These are phyloP conservation scores for Xylaria arbuscula DNA, from an alignment of 2,329 filamentous ascomycete species.

Conservation along the genomic window DNA sequence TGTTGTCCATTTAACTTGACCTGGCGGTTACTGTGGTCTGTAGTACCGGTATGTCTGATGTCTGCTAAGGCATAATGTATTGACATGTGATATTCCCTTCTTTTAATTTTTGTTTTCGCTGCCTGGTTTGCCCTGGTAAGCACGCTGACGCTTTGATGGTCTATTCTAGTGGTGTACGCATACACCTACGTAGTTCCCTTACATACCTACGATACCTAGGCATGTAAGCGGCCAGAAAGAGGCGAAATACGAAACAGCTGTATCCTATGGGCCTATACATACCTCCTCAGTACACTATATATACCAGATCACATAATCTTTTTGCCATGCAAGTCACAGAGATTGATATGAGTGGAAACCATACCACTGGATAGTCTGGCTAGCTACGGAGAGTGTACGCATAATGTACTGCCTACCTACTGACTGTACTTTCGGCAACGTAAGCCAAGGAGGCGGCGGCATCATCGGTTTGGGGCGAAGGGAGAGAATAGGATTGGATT, in stretches of 20 bases:
- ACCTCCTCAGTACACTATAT: not conserved
- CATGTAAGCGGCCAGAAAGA: not conserved
- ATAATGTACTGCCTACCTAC: no score
- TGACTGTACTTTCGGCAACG: not conserved
- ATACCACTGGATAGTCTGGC: not conserved
- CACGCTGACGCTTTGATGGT: no score
- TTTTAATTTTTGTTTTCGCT: not conserved
- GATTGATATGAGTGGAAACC: slow-evolving; percentile 24
- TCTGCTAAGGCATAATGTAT: not conserved
- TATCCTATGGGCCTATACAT: not conserved
- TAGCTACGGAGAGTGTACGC: no score
- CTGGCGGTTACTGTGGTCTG: slow-evolving; percentile 12
- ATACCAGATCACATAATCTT: slow-evolving; percentile 31
- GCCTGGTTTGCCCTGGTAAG: no score
- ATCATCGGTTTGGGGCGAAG: slow-evolving; percentile 5
- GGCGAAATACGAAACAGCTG: slow-evolving; percentile 7
- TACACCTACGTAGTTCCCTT: no score
- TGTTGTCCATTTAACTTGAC: slow-evolving; percentile 13
- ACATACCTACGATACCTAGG: not conserved
- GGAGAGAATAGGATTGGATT: not conserved
- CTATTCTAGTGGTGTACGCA: no score
- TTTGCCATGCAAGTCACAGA: slow-evolving; percentile 19
- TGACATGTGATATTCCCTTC: not conserved
- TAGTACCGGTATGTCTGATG: no score
- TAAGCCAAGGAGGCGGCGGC: slow-evolving; percentile 16